Base-by-base conservation (phyloP, 257 asterid genomes). In the Orobanche coerulescens region DNA sequence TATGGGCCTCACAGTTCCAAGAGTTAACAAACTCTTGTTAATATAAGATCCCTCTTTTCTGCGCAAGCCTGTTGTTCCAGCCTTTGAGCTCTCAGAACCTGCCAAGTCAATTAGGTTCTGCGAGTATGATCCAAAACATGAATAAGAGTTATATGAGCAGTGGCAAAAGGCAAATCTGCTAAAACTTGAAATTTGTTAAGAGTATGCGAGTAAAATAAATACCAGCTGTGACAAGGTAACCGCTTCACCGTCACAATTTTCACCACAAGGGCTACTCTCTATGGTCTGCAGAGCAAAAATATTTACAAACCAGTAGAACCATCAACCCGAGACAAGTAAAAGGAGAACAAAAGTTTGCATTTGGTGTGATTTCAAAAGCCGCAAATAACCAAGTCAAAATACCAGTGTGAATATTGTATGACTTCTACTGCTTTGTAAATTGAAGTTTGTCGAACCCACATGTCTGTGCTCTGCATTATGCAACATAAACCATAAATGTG, bases 31-130 rank as follows among this genome's bases (percentile, higher is more conserved):
- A 78, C 99, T 93, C 83, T 93, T 93, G 69, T 93, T 93, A 78
- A 93, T 90, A 71, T 84, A 93, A 58, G 99, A 82, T 49, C 99
- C 99, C 75, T 93, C 99, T 78, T 93, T 93, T 73, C 94, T 78
- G 66, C 97, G 94, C 65, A 89, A 49, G 61, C 99, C 99, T 10
- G 84, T 85, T 61, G 99, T 90, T 78, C 84, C 97, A 39, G 77
- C 97, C 81, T 64, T 93, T 64, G 97, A 93, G 80, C 97, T 93
- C 84, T 93, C 99, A 62, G 99, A 93, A 75, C 99, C 99, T 42
- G 99, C 99, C 88, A 90, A 78, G 82, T 93, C 99, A 80, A 93
- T 93, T 67, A 89, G 94, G 82, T 93, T 91, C 99, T 93, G 87
- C 88, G 82, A 72, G 75, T 22, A 76, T 40, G 71, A 66, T 59